phyloP scores from a whole-genome alignment of 495 filamentous ascomycete genomes.

The Poronia punctata region DNA sequence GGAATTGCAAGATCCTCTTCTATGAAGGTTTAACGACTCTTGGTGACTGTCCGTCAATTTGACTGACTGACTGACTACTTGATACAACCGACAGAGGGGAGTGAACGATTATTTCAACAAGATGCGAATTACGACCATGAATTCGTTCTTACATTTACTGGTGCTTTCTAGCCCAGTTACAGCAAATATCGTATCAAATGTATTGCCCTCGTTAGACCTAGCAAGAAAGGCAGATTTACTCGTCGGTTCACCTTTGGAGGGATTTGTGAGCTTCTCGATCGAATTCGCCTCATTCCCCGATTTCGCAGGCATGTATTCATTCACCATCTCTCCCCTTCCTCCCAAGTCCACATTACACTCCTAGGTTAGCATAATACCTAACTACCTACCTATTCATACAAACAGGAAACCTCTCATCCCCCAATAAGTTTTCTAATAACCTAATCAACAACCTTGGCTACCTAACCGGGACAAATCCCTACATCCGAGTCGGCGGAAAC shows the following conservation, averaged over 20 bases:
- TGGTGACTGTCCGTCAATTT: too few species aligned
- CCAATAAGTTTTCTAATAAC: constrained; percentile 53
- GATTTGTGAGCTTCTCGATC: constrained; percentile 54
- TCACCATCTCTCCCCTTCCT: too few species aligned
- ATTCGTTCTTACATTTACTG: constrained; percentile 9
- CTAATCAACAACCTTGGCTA: constrained; percentile 45
- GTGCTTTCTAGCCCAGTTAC: constrained; percentile 11
- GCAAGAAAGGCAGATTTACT: not conserved
- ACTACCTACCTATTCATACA: constrained; percentile 2
- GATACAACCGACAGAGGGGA: too few species aligned
- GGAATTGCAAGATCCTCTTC: not conserved
- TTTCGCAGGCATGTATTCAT: constrained; percentile 48
- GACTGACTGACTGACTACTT: too few species aligned
- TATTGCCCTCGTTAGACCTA: not conserved
- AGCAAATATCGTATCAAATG: constrained; percentile 9
- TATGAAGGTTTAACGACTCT: too few species aligned
- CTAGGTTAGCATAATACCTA: not conserved
- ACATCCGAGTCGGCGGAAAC: constrained; percentile 55
- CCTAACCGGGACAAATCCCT: constrained; percentile 45
- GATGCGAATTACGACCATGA: constrained; percentile 6
- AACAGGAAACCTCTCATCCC: constrained; percentile 39
- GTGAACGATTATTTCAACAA: too few species aligned
- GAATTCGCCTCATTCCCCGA: constrained; percentile 58
- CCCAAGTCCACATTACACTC: not conserved
- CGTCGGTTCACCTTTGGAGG: constrained; percentile 33